phyloP scores from a whole-genome alignment of 2,329 filamentous ascomycete species.

The Mycosphaerella sp. region DNA sequence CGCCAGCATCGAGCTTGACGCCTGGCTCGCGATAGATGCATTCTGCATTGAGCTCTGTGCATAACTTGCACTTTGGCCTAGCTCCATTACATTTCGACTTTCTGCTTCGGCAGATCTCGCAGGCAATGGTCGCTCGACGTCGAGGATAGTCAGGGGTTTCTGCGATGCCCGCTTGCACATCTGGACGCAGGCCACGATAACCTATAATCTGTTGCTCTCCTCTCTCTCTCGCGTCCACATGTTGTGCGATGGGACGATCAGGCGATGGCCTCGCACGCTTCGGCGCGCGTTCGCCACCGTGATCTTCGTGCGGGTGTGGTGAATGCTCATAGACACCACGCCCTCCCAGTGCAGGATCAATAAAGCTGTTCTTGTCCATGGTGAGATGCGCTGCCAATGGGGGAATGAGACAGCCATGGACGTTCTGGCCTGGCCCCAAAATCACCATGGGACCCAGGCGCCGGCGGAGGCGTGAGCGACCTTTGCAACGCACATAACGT shows the following conservation, averaged over 20 bases:
- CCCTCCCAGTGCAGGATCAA: conserved; percentile 5
- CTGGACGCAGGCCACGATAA: conserved; percentile 6
- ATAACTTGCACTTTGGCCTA: conserved; percentile 78
- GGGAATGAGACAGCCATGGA: neutral
- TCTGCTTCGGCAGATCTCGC: conserved; percentile 32
- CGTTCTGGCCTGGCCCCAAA: neutral
- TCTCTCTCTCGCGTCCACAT: conserved; percentile 4
- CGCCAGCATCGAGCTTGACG: conserved; percentile 79
- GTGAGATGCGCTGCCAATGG: neutral
- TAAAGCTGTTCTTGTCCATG: conserved; percentile 1
- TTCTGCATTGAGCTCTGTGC: conserved; percentile 72
- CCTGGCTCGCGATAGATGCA: conserved; percentile 80
- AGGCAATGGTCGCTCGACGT: conserved; percentile 32
- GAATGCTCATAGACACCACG: neutral
- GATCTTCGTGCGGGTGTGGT: neutral
- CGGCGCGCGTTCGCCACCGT: conserved; percentile 6
- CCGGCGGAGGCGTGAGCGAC: too few species aligned
- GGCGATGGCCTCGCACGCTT: conserved; percentile 11
- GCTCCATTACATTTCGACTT: conserved; percentile 33
- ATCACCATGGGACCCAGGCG: neutral
- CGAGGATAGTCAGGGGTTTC: conserved; percentile 33
- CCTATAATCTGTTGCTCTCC: too few species aligned
- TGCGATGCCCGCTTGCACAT: neutral
- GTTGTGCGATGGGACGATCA: neutral
- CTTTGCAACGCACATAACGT: too few species aligned